Evolutionary conservation across 1,284 basidiomycete genomes (phyloP).

Genomic region (Austroboletus rostrupii): DNA sequence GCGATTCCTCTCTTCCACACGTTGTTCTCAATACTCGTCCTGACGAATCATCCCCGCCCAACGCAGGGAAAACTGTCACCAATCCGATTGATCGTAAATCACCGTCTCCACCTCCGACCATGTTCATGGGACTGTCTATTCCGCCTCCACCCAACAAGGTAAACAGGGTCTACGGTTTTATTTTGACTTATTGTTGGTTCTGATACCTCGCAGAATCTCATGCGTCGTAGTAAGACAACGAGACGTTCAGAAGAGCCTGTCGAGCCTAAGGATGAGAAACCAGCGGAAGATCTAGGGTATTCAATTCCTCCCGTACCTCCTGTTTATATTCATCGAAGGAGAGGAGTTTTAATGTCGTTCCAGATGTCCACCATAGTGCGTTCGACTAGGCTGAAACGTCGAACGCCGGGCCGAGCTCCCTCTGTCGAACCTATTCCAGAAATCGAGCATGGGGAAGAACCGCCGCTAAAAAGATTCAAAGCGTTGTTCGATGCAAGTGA

Average conservation of each 20-base stretch:
- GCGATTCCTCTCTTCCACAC: conserved; percentile 36
- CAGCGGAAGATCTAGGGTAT: conserved; percentile 13
- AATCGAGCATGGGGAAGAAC: conserved; percentile 37
- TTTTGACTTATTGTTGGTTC: background rate
- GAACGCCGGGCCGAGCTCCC: conserved; percentile 18
- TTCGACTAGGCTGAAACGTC: conserved; percentile 25
- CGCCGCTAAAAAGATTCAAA: conserved; percentile 65
- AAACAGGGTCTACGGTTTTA: background rate
- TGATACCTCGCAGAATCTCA: conserved; percentile 15
- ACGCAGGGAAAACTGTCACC: background rate
- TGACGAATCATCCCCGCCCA: conserved; percentile 37
- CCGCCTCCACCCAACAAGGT: conserved; percentile 33
- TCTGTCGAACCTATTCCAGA: conserved; percentile 12
- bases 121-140: conserved; percentile 16
- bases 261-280: conserved; percentile 11
- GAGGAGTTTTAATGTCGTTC: background rate
- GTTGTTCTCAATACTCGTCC: conserved; percentile 42
- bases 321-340: background rate
- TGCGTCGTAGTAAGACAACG: conserved; percentile 16
- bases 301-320: conserved; percentile 25
- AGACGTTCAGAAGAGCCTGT: conserved; percentile 7
- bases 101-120: conserved; percentile 12
- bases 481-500: conserved; percentile 66
- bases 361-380: conserved; percentile 21
- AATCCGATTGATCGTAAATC: conserved; percentile 6